A percentile compares a stretch with the other conserved stretches of the same genome.
These are phyloP conservation scores for Cyberlindnera mycetangii DNA, from an alignment of 805 yeast species.

Conservation along the genomic window DNA sequence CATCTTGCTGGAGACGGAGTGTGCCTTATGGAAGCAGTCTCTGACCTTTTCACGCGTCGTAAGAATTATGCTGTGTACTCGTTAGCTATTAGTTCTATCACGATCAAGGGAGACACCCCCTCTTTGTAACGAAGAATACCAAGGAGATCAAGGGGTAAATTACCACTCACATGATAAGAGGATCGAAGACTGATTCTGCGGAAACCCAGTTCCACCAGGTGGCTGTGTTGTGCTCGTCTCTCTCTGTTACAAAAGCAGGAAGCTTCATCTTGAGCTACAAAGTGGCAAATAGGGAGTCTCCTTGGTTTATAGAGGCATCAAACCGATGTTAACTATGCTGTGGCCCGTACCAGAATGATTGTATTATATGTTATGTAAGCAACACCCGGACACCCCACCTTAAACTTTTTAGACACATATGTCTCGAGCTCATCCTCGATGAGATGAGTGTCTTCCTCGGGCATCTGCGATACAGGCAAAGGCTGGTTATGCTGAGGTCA, in stretches of 20 bases:
- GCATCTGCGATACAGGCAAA: too few species aligned
- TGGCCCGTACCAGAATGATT: background rate
- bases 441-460: too few species aligned
- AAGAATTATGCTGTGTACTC: background rate
- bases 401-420: too few species aligned
- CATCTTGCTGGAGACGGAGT: constrained; percentile 2
- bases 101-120: background rate
- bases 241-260: background rate
- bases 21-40: background rate
- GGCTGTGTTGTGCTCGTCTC: constrained; percentile 15
- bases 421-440: too few species aligned
- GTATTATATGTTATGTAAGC: background rate
- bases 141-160: background rate
- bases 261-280: background rate
- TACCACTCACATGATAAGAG: constrained; percentile 18
- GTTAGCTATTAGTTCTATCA: background rate
- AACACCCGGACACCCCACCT: constrained; percentile 1
- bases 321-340: background rate
- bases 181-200: constrained; percentile 14
- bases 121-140: background rate
- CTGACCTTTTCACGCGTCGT: background rate
- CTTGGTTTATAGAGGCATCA: too few species aligned
- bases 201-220: constrained; percentile 16
- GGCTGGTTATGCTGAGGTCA: background rate
- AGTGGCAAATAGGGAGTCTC: too few species aligned